Evolutionary conservation across 257 asterid genomes (phyloP), one percentile per base, ranked within the genome.

Genomic region (Buddleja alternifolia): DNA sequence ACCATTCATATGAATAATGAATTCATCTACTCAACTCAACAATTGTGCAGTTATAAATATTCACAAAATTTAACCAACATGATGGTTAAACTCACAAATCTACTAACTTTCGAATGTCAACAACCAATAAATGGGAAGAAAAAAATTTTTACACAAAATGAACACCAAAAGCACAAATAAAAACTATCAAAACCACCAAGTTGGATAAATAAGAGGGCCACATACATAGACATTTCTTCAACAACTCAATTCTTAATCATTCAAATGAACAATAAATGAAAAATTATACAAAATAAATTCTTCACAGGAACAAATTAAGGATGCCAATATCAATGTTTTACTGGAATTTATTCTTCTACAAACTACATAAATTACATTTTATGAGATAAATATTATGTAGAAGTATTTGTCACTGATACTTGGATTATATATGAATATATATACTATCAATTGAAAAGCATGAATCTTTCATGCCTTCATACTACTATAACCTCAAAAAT

Each of bases 301-400:
- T 9, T 23, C 17, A 10, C 48, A 36, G 46, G 39, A 17, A 59
- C 37, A 62, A 57, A 62, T 23, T 12, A 46, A 75, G 34, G 55
- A 69, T 34, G 60, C 17, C 81, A 71, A 58, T 23, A 63, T 70
- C 75, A 66, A 65, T 51, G 71, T 71, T 71, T 60, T 70, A 42
- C 69, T 29, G 68, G 62, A 55, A 42, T 69, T 78, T 75, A 76
- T 78, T 80, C 75, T 64, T 48, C 71, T 57, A 68, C 78, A 32
- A 70, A 51, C 73, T 20, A 73, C 52, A 37, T 29, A 23, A 40
- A 67, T 50, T 68, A 63, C 75, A 77, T 29, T 52, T 45, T 24
- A 70, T 6, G 48, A 66, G 66, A 63, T 55, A 34, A n/a, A n/a
- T n/a, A 44, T 20, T 25, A 45, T 59, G 58, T 24, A 36, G 57